phyloP scores from a whole-genome alignment of 495 filamentous ascomycete species.

The Aspergillus mulundensis region DNA sequence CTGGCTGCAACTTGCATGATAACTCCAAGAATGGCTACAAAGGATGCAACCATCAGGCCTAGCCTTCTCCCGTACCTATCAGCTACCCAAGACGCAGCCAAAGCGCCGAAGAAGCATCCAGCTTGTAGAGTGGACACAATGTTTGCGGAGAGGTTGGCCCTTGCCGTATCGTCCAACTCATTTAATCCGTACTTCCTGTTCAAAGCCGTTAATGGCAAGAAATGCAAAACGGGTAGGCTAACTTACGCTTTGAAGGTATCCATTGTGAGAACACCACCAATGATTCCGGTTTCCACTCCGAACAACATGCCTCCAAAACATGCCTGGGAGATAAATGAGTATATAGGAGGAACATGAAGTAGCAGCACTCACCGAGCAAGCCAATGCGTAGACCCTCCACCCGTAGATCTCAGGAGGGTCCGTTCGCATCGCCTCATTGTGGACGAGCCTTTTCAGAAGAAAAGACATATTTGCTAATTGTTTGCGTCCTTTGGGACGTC shows the following conservation, averaged over 20 bases:
- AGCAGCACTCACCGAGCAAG: constrained; percentile 55
- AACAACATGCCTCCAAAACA: constrained; percentile 74
- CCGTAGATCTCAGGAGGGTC: constrained; percentile 76
- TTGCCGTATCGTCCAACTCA: constrained; percentile 50
- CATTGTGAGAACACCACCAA: constrained; percentile 64
- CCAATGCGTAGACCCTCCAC: constrained; percentile 67
- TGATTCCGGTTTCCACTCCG: constrained; percentile 69
- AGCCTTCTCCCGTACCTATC: constrained; percentile 54
- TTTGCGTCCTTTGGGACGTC: background rate
- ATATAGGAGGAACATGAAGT: background rate
- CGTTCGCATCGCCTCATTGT: constrained; percentile 73
- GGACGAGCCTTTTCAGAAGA: constrained; percentile 61
- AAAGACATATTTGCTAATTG: constrained; percentile 26
- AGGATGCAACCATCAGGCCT: constrained; percentile 49
- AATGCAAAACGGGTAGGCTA: constrained; percentile 1
- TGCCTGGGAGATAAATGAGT: constrained; percentile 34
- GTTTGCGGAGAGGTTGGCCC: constrained; percentile 36
- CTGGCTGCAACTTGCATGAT: constrained; percentile 60
- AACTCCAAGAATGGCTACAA: constrained; percentile 48
- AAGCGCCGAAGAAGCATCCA: constrained; percentile 64
- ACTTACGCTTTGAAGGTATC: constrained; percentile 55
- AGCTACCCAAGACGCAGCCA: constrained; percentile 52
- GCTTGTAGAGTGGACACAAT: constrained; percentile 65
- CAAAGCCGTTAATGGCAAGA: background rate
- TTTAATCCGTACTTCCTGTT: constrained; percentile 48